Conservation (phyloP, 2,329 filamentous ascomycete genomes). For the Fusarium citri region DNA sequence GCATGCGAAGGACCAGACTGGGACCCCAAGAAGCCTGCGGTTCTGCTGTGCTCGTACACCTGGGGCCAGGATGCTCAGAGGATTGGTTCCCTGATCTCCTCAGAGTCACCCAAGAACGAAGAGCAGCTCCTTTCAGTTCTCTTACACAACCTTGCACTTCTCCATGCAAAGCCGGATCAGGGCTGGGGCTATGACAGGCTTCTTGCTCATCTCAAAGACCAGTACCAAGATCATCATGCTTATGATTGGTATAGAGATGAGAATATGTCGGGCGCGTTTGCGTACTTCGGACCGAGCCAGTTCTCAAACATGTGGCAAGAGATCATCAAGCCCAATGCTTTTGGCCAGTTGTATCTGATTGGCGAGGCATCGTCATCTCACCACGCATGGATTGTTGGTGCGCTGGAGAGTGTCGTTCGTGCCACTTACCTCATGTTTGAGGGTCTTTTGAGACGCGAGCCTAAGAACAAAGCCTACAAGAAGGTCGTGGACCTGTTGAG, state of each 20-base stretch:
- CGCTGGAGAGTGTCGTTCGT: conserved; percentile 37
- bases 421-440: conserved; percentile 31
- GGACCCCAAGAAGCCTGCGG: conserved; percentile 12
- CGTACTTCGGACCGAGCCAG: conserved; percentile 36
- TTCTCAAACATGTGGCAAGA: conserved; percentile 44
- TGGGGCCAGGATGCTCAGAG: conserved; percentile 41
- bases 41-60: conserved; percentile 39
- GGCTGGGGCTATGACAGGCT: neutral
- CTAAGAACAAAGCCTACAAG: neutral
- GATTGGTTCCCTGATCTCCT: conserved; percentile 27
- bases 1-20: neutral
- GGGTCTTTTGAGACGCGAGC: conserved; percentile 4
- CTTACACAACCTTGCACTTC: neutral
- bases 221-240: conserved; percentile 34
- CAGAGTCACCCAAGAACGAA: neutral
- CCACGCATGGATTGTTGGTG: conserved; percentile 41
- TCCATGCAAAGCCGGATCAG: neutral
- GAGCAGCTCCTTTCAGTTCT: neutral
- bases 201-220: neutral
- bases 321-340: conserved; percentile 41
- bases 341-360: conserved; percentile 35
- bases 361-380: conserved; percentile 38
- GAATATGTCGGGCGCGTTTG: conserved; percentile 41
- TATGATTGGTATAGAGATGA: conserved; percentile 41
- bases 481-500: no score